A percentile compares a stretch with the other conserved stretches of the same genome.
Conservation (phyloP, 768 basidiomycete genomes). For the Agrocybe chaxingu region DNA sequence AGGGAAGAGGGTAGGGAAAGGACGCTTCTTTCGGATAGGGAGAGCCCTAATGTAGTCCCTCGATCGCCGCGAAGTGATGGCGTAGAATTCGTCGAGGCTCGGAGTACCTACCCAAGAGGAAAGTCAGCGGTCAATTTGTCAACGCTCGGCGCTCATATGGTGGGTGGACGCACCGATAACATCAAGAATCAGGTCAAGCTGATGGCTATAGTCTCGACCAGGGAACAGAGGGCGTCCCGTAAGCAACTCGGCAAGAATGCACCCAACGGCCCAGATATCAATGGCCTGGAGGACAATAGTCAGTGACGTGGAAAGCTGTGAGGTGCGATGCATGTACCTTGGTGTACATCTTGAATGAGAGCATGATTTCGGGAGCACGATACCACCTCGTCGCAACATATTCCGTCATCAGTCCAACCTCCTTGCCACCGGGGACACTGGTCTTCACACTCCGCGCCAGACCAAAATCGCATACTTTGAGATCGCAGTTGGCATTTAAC, state of each 20-base stretch:
- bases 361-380: conserved; percentile 92
- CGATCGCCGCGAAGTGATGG: conserved; percentile 81
- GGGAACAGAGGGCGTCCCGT: conserved; percentile 83
- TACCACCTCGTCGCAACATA: conserved; percentile 95
- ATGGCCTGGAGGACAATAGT: conserved; percentile 37
- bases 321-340: conserved; percentile 39
- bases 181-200: conserved; percentile 84
- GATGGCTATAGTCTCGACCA: conserved; percentile 84
- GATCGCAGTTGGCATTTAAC: conserved; percentile 86
- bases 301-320: neutral
- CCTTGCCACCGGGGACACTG: conserved; percentile 52
- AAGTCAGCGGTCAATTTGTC: conserved; percentile 8
- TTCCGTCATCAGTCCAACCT: conserved; percentile 71
- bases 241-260: conserved; percentile 79
- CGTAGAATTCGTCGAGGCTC: conserved; percentile 86
- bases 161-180: conserved; percentile 55
- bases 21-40: conserved; percentile 73
- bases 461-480: conserved; percentile 90
- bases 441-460: conserved; percentile 67
- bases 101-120: conserved; percentile 56
- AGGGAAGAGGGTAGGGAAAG: conserved; percentile 74
- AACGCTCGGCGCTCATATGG: neutral
- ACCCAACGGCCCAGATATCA: conserved; percentile 74
- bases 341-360: conserved; percentile 88
- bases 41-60: conserved; percentile 86